These are phyloP conservation scores for Letharia lupina DNA, from an alignment of 495 filamentous ascomycete species.

Conservation along the genomic window DNA sequence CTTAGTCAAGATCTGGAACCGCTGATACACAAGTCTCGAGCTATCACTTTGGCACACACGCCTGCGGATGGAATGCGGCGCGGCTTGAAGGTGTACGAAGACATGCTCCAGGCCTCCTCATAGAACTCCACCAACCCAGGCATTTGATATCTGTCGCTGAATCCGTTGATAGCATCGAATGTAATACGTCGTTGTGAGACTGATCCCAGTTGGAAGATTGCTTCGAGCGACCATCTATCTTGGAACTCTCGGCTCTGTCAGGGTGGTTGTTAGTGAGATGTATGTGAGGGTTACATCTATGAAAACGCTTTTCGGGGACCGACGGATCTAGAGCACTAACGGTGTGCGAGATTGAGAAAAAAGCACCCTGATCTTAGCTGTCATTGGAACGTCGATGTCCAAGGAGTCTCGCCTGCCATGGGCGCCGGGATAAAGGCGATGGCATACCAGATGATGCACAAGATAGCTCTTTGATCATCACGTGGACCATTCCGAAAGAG, in stretches of 20 bases:
- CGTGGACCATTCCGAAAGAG: not conserved
- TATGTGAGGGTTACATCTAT: not conserved
- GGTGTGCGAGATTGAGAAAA: not conserved
- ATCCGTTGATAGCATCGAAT: slow-evolving; percentile 1
- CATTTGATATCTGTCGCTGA: slow-evolving; percentile 10
- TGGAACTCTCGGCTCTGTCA: slow-evolving; percentile 1
- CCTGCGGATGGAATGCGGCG: slow-evolving; percentile 13
- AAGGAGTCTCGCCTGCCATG: no score
- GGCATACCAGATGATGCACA: not conserved
- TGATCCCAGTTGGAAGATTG: not conserved
- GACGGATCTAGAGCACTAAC: not conserved
- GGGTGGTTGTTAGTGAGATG: not conserved
- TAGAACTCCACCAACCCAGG: slow-evolving; percentile 2
- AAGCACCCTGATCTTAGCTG: not conserved
- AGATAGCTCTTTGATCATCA: not conserved
- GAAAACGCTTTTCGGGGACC: not conserved
- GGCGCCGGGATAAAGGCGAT: not conserved
- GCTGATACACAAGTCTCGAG: slow-evolving; percentile 11
- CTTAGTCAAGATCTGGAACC: slow-evolving; percentile 20
- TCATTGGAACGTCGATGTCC: not conserved
- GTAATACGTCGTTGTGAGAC: not conserved
- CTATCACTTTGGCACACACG: slow-evolving; percentile 6
- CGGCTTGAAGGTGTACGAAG: slow-evolving; percentile 22
- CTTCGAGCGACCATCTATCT: slow-evolving; percentile 11
- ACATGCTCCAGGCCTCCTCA: slow-evolving; percentile 12